phyloP scores from a whole-genome alignment of 805 yeast genomes.

The Kazachstania psychrophila region DNA sequence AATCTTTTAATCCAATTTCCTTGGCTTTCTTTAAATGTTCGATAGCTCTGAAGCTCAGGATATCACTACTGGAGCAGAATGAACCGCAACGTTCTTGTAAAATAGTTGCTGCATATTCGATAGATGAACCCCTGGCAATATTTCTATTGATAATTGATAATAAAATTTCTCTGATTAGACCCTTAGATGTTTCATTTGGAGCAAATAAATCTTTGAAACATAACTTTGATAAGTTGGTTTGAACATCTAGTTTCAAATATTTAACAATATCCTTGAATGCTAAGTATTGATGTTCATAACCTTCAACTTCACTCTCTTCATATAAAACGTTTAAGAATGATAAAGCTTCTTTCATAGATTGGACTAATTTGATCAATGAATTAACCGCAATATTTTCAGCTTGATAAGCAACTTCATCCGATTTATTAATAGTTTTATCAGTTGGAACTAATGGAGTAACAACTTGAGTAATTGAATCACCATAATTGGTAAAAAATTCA shows the following conservation, averaged over 20 bases:
- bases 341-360: constrained; percentile 77
- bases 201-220: constrained; percentile 72
- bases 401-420: constrained; percentile 62
- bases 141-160: constrained; percentile 84
- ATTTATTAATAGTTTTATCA: constrained; percentile 31
- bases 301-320: constrained; percentile 51
- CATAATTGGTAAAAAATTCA: constrained; percentile 61
- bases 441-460: constrained; percentile 39
- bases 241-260: constrained; percentile 58
- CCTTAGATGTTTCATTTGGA: constrained; percentile 43
- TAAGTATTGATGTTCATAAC: constrained; percentile 26
- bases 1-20: constrained; percentile 60
- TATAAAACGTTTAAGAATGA: constrained; percentile 76
- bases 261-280: constrained; percentile 60
- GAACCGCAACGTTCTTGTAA: constrained; percentile 90
- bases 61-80: constrained; percentile 90
- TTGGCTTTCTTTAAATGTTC: constrained; percentile 86
- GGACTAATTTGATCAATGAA: constrained; percentile 63
- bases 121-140: constrained; percentile 84
- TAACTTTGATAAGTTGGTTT: constrained; percentile 54
- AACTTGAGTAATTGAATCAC: constrained; percentile 33
- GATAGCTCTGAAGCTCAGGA: constrained; percentile 84
- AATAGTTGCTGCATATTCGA: constrained; percentile 78
- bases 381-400: constrained; percentile 87
- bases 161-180: constrained; percentile 73